A percentile compares a stretch with the other conserved stretches of the same genome.
These are phyloP conservation scores for Apiospora koreana DNA, from an alignment of 2,329 filamentous ascomycete species.

Conservation along the genomic window DNA sequence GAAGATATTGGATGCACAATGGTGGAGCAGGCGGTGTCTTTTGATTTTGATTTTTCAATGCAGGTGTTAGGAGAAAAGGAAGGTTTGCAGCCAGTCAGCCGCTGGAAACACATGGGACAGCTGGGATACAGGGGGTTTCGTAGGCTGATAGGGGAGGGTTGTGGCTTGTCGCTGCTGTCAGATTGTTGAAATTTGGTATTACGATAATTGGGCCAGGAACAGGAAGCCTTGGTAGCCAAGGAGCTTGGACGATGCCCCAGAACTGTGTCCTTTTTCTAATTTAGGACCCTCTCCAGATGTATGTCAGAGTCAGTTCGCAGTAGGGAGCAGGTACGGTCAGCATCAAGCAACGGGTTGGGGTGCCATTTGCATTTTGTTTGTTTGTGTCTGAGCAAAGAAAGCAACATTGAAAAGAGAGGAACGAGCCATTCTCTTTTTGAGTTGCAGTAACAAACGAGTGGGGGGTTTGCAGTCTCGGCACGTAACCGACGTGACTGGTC, in stretches of 20 bases:
- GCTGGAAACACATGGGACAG: neutral
- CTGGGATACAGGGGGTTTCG: neutral
- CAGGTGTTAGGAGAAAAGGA: constrained; percentile 7
- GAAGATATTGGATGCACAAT: neutral
- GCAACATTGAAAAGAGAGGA: neutral
- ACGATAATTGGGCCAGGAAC: neutral
- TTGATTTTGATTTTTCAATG: neutral
- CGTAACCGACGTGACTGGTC: constrained; percentile 1
- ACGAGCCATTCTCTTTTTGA: neutral
- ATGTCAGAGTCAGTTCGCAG: neutral
- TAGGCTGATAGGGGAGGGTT: neutral
- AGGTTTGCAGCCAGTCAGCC: constrained; percentile 1
- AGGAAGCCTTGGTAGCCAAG: neutral
- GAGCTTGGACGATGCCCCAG: neutral
- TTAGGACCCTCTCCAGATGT: neutral
- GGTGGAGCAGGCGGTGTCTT: neutral
- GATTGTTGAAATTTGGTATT: neutral
- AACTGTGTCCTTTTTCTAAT: constrained; percentile 3
- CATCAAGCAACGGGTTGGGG: neutral
- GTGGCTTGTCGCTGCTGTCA: neutral
- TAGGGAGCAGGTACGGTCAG: too few species aligned
- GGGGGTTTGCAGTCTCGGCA: neutral
- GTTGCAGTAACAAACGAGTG: constrained; percentile 2
- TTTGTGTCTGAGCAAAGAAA: neutral
- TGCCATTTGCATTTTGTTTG: neutral